These are phyloP conservation scores for Hygrocybe coccinea DNA, from an alignment of 768 basidiomycete species.

Conservation along the genomic window DNA sequence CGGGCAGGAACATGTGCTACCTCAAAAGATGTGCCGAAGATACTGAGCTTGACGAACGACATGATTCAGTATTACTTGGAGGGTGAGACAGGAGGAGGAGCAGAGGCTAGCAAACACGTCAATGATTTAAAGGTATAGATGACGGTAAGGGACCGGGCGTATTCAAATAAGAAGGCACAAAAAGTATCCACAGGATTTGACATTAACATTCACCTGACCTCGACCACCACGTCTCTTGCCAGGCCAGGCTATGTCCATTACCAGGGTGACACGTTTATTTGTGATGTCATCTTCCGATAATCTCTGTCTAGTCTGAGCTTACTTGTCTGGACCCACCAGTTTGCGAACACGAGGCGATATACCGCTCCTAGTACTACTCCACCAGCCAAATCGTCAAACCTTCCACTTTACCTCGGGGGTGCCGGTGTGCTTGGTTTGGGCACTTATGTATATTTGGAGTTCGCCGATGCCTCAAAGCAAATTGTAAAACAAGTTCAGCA, in stretches of 20 bases:
- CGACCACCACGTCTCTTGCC: not conserved
- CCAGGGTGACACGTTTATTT: not conserved
- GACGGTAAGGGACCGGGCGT: too few relatives aligned
- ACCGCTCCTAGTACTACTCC: conserved; percentile 35
- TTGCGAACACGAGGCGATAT: conserved; percentile 35
- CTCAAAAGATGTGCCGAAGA: conserved; percentile 98
- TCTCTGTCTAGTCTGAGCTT: not conserved
- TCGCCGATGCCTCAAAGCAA: conserved; percentile 12
- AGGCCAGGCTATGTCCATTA: not conserved
- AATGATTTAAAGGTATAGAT: too few relatives aligned
- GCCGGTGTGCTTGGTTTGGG: conserved; percentile 42
- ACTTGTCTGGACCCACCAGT: not conserved
- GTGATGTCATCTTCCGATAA: not conserved
- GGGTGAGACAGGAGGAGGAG: not conserved
- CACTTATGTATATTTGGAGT: conserved; percentile 49
- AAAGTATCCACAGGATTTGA: not conserved
- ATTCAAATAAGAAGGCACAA: not conserved
- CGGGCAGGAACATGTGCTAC: conserved; percentile 36
- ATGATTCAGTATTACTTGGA: conserved; percentile 34
- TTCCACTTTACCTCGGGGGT: conserved; percentile 45
- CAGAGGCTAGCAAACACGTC: not conserved
- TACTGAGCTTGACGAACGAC: conserved; percentile 97
- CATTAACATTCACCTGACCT: not conserved
- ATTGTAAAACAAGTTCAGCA: conserved; percentile 39
- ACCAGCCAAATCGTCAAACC: conserved; percentile 44